Evolutionary conservation across 2,329 filamentous ascomycete species (phyloP).

Genomic region (Cercospora janseana): DNA sequence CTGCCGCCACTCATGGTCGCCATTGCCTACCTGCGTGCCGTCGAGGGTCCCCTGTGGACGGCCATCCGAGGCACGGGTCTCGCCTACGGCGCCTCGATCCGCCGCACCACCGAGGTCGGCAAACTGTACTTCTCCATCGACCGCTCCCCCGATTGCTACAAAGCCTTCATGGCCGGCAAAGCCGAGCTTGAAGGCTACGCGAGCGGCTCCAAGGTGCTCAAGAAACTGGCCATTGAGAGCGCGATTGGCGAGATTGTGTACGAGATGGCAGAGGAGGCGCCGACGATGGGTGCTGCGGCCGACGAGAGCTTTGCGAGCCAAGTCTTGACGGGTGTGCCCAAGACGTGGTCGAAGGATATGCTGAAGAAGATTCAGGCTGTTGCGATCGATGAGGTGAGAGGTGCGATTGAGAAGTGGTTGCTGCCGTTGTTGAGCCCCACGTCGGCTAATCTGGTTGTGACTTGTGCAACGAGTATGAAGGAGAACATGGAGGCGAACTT

Average conservation of each 20-base stretch:
- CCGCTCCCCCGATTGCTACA: constrained; percentile 83
- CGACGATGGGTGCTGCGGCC: constrained; percentile 79
- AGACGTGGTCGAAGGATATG: constrained; percentile 74
- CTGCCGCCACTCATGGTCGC: constrained; percentile 85
- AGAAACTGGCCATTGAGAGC: constrained; percentile 80
- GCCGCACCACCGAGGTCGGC: constrained; percentile 73
- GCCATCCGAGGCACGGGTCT: constrained; percentile 89
- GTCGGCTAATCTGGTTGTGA: constrained; percentile 81
- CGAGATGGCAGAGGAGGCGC: constrained; percentile 80
- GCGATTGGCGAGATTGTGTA: constrained; percentile 88
- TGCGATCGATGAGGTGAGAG: constrained; percentile 71
- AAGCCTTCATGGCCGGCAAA: constrained; percentile 76
- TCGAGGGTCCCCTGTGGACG: constrained; percentile 92
- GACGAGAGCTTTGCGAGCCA: constrained; percentile 78
- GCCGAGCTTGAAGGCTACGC: constrained; percentile 73
- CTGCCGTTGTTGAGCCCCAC: constrained; percentile 76
- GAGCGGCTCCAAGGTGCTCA: constrained; percentile 67
- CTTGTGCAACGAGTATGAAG: constrained; percentile 79
- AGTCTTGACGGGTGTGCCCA: constrained; percentile 72
- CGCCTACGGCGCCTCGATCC: constrained; percentile 83
- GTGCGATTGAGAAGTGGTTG: constrained; percentile 70
- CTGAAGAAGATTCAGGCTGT: constrained; percentile 75
- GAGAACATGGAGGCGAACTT: constrained; percentile 79
- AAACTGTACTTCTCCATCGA: constrained; percentile 83
- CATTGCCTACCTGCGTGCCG: constrained; percentile 83